These are phyloP conservation scores for Vitellaria paradoxa DNA, from an alignment of 179 eudicot species.

Conservation along the genomic window DNA sequence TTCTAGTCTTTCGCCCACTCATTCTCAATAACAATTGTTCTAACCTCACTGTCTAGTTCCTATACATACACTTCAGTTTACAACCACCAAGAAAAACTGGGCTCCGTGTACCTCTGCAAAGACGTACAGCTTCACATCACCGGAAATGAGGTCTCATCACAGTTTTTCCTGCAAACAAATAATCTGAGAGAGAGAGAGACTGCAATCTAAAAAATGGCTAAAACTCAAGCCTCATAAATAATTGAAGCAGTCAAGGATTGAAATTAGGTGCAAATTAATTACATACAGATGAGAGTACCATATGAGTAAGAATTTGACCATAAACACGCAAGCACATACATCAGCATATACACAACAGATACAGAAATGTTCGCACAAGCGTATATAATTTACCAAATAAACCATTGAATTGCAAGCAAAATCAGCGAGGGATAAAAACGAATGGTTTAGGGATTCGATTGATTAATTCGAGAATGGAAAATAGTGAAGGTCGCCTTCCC, in stretches of 20 bases:
- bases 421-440: neutral
- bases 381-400: neutral
- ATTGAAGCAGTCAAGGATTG: too few species aligned
- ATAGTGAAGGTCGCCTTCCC: neutral
- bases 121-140: conserved; percentile 4
- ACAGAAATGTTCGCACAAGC: neutral
- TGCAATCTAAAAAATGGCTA: neutral
- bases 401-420: neutral
- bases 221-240: neutral
- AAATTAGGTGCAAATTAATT: neutral
- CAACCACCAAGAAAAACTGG: neutral
- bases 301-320: neutral
- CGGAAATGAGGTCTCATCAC: neutral
- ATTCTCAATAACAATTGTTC: conserved; percentile 14
- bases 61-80: conserved; percentile 6
- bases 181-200: conserved; percentile 1
- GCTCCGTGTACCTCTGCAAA: neutral
- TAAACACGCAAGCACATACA: neutral
- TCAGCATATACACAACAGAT: neutral
- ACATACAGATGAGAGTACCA: neutral
- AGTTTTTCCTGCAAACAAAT: conserved; percentile 3
- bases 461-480: neutral
- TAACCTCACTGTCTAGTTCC: neutral
- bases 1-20: conserved; percentile 26
- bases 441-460: neutral